phyloP scores from a whole-genome alignment of 805 yeast genomes.

The Schwanniomyces polymorphus region DNA sequence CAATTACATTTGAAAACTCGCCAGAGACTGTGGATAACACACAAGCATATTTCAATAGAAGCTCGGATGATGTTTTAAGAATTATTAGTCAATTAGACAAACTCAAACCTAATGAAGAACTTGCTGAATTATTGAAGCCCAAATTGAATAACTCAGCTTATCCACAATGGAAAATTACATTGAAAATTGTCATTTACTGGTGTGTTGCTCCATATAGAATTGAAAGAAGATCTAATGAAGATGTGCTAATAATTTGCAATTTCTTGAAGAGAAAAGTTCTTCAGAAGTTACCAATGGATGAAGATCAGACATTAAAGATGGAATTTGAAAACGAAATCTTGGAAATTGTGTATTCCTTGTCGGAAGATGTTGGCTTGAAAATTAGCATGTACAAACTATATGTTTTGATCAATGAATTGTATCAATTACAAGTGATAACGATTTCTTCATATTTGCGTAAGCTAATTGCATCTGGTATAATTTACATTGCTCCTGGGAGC shows the following conservation, averaged over 20 bases:
- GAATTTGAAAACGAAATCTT: slow-evolving; percentile 44
- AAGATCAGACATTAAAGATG: slow-evolving; percentile 31
- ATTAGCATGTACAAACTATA: slow-evolving; percentile 28
- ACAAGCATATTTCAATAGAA: slow-evolving; percentile 20
- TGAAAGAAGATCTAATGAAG: slow-evolving; percentile 26
- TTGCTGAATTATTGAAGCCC: slow-evolving; percentile 28
- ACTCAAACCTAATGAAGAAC: slow-evolving; percentile 26
- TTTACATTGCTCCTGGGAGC: slow-evolving; percentile 53
- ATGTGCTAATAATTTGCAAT: slow-evolving; percentile 40
- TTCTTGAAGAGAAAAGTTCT: slow-evolving; percentile 43
- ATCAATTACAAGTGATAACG: slow-evolving; percentile 49
- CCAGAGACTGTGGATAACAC: slow-evolving; percentile 8
- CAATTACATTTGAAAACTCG: background rate
- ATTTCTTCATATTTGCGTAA: slow-evolving; percentile 72
- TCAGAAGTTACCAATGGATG: slow-evolving; percentile 16
- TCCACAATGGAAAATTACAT: slow-evolving; percentile 29
- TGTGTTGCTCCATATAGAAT: slow-evolving; percentile 38
- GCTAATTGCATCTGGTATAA: slow-evolving; percentile 82
- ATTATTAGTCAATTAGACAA: slow-evolving; percentile 39
- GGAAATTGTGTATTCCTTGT: slow-evolving; percentile 36
- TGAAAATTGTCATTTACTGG: slow-evolving; percentile 41
- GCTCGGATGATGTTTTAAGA: slow-evolving; percentile 26
- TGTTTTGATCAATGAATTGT: slow-evolving; percentile 53
- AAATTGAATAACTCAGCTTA: slow-evolving; percentile 3
- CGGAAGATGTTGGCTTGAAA: slow-evolving; percentile 22